Conservation (phyloP, 257 asterid species). For the Scutellaria barbata region DNA sequence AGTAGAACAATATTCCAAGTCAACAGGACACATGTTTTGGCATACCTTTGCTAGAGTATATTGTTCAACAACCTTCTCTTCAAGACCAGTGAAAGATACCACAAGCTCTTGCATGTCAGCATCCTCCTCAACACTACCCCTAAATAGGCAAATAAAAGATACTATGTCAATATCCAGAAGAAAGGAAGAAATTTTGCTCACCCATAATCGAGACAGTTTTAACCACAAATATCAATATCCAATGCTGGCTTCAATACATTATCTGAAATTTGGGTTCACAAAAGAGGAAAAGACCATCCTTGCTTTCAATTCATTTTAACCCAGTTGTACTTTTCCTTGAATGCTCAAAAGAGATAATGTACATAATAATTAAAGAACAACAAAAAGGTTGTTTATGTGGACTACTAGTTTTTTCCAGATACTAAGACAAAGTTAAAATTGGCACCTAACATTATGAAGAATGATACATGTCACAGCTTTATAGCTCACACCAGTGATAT, state of each 20-base stretch:
- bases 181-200: conserved; percentile 25
- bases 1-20: conserved; percentile 24
- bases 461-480: neutral
- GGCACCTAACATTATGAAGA: neutral
- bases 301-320: conserved; percentile 8
- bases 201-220: conserved; percentile 20
- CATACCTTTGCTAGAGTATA: conserved; percentile 94
- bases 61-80: conserved; percentile 89
- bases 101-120: conserved; percentile 80
- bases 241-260: conserved; percentile 14
- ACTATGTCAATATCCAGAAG: conserved; percentile 30
- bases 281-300: conserved; percentile 18
- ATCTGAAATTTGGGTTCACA: conserved; percentile 21
- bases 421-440: conserved; percentile 5
- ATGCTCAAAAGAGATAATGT: conserved; percentile 18
- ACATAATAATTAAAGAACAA: conserved; percentile 4
- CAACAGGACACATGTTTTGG: conserved; percentile 33
- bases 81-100: conserved; percentile 74
- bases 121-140: conserved; percentile 76
- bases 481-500: conserved; percentile 2
- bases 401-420: conserved; percentile 16
- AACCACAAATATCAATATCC: conserved; percentile 15
- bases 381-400: neutral
- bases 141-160: conserved; percentile 44
- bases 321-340: neutral